Evolutionary conservation across 768 basidiomycete genomes (phyloP), one percentile per base, ranked within the genome.

Genomic region (Pholiota molesta): DNA sequence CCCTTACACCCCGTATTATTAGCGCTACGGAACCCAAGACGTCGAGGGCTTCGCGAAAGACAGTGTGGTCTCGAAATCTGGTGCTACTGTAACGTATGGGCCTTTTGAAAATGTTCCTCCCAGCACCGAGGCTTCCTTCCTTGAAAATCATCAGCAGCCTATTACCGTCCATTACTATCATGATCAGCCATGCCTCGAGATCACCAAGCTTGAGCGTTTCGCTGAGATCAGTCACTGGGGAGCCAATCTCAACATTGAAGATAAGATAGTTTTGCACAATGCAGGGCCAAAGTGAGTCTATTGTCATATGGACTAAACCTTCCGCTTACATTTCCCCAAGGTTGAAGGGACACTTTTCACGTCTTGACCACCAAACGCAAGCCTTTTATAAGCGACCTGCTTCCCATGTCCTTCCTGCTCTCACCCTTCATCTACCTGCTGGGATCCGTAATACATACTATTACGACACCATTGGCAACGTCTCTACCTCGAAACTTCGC

Each of bases 191-290:
- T 85, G 97, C 45, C 72, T 95, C 23, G 87, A 94, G 65, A 78
- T 98, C 55, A 81, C 79, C 33, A 87, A 81, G 45, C 83, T 97
- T 33, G 82, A 85, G 62, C 88, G 97, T 53, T 69, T 82, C 0
- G 94, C 89, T 1, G 97, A 99, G 77, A 88, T 99, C 65, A 97
- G 95, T 65, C 97, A 99, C 72, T 99, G 97, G 97, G 96, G 97
- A 35, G 86, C 88, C 44, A 97, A 97, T 74, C 73, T 99, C 39
- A 97, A 98, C 70, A 90, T 96, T 31, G 87, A 98, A 73, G 95
- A 99, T 75, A 85, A 92, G 35, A 86, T 97, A 62, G 72, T 83
- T 60, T 78, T 99, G n/a, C 83, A 85, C 73, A 99, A 99, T 71
- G 90, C 88, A 61, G 97, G 97, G 4, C 95, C 97, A 13, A 75